A percentile compares a stretch with the other conserved stretches of the same genome.
Evolutionary conservation across 2,329 filamentous ascomycete species (phyloP).

Genomic region (Parastagonospora avenae): DNA sequence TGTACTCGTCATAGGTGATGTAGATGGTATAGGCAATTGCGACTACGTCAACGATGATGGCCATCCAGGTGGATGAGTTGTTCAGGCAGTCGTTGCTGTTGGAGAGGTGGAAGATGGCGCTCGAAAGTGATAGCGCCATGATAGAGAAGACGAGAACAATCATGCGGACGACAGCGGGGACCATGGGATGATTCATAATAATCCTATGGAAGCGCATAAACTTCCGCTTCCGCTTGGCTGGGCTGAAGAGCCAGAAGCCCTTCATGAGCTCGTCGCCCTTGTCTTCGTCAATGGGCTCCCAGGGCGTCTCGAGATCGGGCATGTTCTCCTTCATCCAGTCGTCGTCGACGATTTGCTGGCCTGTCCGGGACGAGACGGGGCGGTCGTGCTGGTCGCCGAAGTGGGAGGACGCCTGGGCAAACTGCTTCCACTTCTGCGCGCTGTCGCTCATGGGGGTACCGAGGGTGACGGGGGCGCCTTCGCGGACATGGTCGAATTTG

Average conservation of each 20-base stretch:
- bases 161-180: constrained; percentile 82
- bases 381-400: constrained; percentile 31
- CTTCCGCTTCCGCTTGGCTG: constrained; percentile 57
- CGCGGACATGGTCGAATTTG: constrained; percentile 47
- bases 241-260: constrained; percentile 56
- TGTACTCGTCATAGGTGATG: constrained; percentile 97
- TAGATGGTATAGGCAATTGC: constrained; percentile 90
- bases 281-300: constrained; percentile 61
- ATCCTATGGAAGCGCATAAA: constrained; percentile 68
- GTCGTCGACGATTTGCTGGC: constrained; percentile 44
- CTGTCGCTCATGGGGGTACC: constrained; percentile 39
- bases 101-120: constrained; percentile 67
- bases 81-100: constrained; percentile 48
- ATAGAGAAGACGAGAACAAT: constrained; percentile 83
- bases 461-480: constrained; percentile 45
- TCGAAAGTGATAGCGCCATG: constrained; percentile 78
- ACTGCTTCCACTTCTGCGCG: constrained; percentile 48
- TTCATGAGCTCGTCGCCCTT: constrained; percentile 55
- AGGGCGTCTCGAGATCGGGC: constrained; percentile 54
- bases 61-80: constrained; percentile 76
- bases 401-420: constrained; percentile 36
- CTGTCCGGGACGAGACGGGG: constrained; percentile 31
- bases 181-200: constrained; percentile 79
- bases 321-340: constrained; percentile 57
- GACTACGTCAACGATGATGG: constrained; percentile 84